A percentile compares a stretch with the other conserved stretches of the same genome.
Conservation (phyloP, 2,329 filamentous ascomycete species). For the Aspergillus tamarii region DNA sequence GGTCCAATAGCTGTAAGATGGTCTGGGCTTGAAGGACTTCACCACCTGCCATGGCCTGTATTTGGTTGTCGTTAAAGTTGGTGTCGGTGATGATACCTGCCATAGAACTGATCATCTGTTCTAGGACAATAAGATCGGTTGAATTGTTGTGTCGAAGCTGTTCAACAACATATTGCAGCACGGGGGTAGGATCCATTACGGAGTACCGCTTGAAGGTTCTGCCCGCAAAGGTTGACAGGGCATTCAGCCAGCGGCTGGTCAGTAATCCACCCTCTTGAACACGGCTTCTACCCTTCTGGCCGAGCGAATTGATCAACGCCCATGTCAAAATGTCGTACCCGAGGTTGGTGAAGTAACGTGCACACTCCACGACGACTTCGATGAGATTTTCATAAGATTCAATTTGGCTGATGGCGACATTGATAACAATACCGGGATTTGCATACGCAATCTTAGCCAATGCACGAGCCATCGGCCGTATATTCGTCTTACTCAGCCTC, state of each 20-base stretch:
- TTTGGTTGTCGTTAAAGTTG: conserved; percentile 85
- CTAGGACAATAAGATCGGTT: conserved; percentile 86
- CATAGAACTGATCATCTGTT: conserved; percentile 90
- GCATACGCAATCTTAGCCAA: conserved; percentile 91
- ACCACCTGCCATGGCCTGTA: conserved; percentile 86
- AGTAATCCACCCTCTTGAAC: conserved; percentile 70
- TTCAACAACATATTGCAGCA: conserved; percentile 86
- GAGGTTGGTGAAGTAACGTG: conserved; percentile 87
- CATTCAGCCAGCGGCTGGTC: conserved; percentile 89
- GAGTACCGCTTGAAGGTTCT: conserved; percentile 86
- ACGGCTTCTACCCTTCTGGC: conserved; percentile 59
- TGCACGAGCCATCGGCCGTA: conserved; percentile 80
- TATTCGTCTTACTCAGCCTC: conserved; percentile 83
- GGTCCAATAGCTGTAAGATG: conserved; percentile 77
- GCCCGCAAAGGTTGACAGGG: conserved; percentile 86
- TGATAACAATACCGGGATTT: conserved; percentile 89
- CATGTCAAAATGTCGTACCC: conserved; percentile 93
- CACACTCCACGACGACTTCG: conserved; percentile 91
- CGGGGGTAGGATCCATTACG: conserved; percentile 78
- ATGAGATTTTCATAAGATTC: conserved; percentile 95
- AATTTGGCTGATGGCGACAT: conserved; percentile 84
- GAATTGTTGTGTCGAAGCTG: conserved; percentile 82
- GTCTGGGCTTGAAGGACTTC: conserved; percentile 78
- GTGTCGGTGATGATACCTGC: conserved; percentile 85
- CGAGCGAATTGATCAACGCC: conserved; percentile 77